phyloP scores from a whole-genome alignment of 345 rosid genomes.

The Euclidium syriacum region DNA sequence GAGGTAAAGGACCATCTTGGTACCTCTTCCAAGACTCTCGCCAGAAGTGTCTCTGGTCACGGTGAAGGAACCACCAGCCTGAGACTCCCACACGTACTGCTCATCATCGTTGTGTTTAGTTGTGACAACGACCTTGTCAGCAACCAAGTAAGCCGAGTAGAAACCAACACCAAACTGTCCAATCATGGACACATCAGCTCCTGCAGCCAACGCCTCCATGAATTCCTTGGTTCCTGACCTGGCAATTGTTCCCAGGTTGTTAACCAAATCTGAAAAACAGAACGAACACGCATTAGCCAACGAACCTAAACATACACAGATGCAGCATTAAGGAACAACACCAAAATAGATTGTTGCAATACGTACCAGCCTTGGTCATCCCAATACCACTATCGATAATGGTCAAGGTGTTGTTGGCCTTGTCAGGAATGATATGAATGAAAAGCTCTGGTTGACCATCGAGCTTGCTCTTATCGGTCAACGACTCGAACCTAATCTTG shows the following conservation, averaged over 20 bases:
- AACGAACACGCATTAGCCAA: background rate
- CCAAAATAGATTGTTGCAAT: background rate
- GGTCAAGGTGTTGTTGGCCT: conserved; percentile 55
- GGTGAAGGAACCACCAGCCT: conserved; percentile 90
- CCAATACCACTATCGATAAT: conserved; percentile 84
- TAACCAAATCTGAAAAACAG: conserved; percentile 56
- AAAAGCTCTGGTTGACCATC: conserved; percentile 84
- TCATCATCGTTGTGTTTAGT: conserved; percentile 84
- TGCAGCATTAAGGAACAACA: background rate
- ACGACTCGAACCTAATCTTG: conserved; percentile 78
- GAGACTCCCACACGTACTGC: conserved; percentile 91
- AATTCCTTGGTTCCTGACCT: conserved; percentile 90
- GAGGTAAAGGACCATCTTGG: conserved; percentile 65
- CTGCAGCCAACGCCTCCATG: conserved; percentile 87
- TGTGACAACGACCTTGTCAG: conserved; percentile 81
- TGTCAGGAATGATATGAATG: conserved; percentile 77
- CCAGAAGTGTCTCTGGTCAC: conserved; percentile 70
- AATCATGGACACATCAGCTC: conserved; percentile 90
- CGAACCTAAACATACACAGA: background rate
- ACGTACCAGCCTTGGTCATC: conserved; percentile 91
- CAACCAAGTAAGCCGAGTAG: conserved; percentile 79
- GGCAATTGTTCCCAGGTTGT: conserved; percentile 87
- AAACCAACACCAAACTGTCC: conserved; percentile 92
- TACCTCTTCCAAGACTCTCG: conserved; percentile 73
- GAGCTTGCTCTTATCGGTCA: conserved; percentile 88